Conservation (phyloP, 177 flowering plant genomes). For the Telopea speciosissima region DNA sequence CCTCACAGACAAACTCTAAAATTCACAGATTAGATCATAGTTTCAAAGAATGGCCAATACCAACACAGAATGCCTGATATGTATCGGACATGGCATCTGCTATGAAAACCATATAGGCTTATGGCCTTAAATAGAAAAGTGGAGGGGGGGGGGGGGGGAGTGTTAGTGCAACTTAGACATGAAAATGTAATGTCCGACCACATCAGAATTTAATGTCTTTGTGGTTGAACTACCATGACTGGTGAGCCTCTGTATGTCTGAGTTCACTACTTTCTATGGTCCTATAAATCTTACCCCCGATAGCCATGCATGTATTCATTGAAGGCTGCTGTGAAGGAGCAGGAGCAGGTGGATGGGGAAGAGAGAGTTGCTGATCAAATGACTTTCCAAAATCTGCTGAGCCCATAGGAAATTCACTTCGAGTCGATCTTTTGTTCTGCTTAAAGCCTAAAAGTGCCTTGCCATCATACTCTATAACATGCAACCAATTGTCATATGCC, state of each 20-base stretch:
- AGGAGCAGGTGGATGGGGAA: slow-evolving; percentile 43
- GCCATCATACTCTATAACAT: slow-evolving; percentile 87
- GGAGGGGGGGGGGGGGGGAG: no score
- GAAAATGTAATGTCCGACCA: no score
- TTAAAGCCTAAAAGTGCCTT: slow-evolving; percentile 52
- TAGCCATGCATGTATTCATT: slow-evolving; percentile 33
- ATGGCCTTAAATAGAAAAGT: no score
- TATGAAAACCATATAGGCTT: no score
- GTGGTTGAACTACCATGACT: not conserved
- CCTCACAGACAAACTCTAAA: not conserved
- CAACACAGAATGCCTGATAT: no score
- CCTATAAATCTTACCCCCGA: slow-evolving; percentile 40
- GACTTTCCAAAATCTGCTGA: slow-evolving; percentile 34
- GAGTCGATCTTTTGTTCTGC: slow-evolving; percentile 32
- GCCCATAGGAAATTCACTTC: slow-evolving; percentile 26
- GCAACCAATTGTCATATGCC: slow-evolving; percentile 93
- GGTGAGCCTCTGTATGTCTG: not conserved
- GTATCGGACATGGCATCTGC: no score
- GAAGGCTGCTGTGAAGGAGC: slow-evolving; percentile 41
- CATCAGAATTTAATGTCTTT: no score
- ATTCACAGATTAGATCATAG: not conserved
- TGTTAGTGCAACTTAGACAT: no score
- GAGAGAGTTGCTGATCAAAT: slow-evolving; percentile 42
- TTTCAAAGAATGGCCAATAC: no score
- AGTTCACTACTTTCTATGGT: not conserved